A percentile compares a stretch with the other conserved stretches of the same genome.
These are phyloP conservation scores for Xanthoconium stramineum DNA, from an alignment of 768 basidiomycete genomes.

Conservation along the genomic window DNA sequence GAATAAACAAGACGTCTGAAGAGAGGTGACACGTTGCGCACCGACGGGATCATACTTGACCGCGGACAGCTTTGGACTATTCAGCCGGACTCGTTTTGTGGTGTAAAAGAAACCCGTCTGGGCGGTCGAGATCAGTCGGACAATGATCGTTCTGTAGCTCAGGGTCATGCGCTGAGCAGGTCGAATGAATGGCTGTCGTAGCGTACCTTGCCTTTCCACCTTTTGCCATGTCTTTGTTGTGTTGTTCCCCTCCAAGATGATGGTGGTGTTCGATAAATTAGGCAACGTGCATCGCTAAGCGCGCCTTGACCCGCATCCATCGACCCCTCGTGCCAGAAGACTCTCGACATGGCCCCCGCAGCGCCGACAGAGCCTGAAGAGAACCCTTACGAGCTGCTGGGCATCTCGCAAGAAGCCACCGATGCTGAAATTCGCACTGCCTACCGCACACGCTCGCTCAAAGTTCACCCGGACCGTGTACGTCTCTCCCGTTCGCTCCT, in stretches of 20 bases:
- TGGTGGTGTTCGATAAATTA: conserved; percentile 3
- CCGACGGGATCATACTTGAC: conserved; percentile 90
- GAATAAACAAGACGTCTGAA: background rate
- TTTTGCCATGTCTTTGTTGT: conserved; percentile 44
- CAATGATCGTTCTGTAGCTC: conserved; percentile 66
- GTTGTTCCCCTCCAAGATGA: background rate
- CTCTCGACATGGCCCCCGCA: conserved; percentile 22
- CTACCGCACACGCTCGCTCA: conserved; percentile 74
- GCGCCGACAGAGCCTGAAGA: conserved; percentile 49
- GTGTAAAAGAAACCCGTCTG: conserved; percentile 93
- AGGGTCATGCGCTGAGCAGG: background rate
- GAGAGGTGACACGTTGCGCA: conserved; percentile 34
- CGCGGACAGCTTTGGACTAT: conserved; percentile 78
- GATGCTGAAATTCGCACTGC: conserved; percentile 79
- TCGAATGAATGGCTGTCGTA: background rate
- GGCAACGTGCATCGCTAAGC: conserved; percentile 5
- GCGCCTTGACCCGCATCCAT: background rate
- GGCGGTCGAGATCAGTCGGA: conserved; percentile 87
- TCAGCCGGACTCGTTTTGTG: conserved; percentile 61
- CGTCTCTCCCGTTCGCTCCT: conserved; percentile 27
- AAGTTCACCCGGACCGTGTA: conserved; percentile 86
- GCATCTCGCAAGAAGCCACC: conserved; percentile 57
- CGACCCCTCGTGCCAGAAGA: background rate
- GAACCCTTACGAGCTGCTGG: conserved; percentile 73
- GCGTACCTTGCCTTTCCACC: conserved; percentile 60